Percentiles rank a stretch among this genome's conserved stretches.
Conservation (phyloP, 2,329 filamentous ascomycete genomes). For the Colletotrichum liriopes region DNA sequence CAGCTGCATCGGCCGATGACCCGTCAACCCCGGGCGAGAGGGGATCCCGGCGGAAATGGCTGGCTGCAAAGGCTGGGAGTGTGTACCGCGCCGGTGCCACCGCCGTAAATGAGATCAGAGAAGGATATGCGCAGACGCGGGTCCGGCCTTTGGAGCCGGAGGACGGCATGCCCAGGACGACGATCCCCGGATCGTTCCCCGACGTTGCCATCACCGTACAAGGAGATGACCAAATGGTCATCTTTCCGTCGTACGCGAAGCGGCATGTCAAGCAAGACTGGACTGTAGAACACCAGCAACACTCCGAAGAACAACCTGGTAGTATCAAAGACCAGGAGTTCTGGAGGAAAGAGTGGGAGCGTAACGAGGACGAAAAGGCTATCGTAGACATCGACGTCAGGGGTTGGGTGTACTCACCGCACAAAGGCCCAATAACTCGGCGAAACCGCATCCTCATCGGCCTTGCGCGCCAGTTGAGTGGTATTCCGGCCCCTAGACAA, state of each 20-base stretch:
- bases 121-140: constrained; percentile 71
- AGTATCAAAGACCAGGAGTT: constrained; percentile 77
- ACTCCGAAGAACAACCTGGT: constrained; percentile 54
- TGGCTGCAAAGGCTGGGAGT: constrained; percentile 76
- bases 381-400: constrained; percentile 95
- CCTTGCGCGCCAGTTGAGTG: constrained; percentile 88
- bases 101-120: constrained; percentile 72
- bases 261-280: constrained; percentile 72
- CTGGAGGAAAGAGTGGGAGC: constrained; percentile 85
- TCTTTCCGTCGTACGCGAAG: constrained; percentile 95
- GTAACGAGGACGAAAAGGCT: constrained; percentile 84
- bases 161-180: constrained; percentile 53
- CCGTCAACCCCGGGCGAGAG: constrained; percentile 66
- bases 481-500: constrained; percentile 79
- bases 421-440: constrained; percentile 86
- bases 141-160: constrained; percentile 54
- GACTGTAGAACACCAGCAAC: constrained; percentile 49
- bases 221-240: constrained; percentile 91
- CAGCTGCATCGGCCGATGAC: constrained; percentile 47
- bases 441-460: constrained; percentile 91
- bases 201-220: constrained; percentile 85
- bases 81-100: constrained; percentile 71
- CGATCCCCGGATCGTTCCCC: constrained; percentile 84
- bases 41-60: constrained; percentile 82
- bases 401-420: constrained; percentile 94